Evolutionary conservation across 129 eudicot species (phyloP).

Genomic region (Pulicaria dysenterica): DNA sequence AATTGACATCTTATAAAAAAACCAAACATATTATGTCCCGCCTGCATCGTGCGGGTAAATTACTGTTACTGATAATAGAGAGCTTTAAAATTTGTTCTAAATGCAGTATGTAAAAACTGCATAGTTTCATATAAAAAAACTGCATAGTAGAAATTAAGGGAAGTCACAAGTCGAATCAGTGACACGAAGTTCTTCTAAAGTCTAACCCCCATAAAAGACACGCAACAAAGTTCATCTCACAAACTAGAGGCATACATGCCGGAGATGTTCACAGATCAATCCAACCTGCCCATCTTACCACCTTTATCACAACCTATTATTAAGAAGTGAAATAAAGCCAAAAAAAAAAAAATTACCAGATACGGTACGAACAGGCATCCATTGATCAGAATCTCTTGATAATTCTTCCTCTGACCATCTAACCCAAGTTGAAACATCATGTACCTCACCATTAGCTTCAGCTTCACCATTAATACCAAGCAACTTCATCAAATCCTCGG

Average conservation of each 20-base stretch:
- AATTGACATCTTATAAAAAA: too few relatives aligned
- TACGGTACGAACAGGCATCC: slow-evolving; percentile 81
- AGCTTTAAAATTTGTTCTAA: neutral
- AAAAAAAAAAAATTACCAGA: slow-evolving; percentile 46
- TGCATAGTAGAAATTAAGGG: slow-evolving; percentile 3
- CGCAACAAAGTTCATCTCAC: neutral
- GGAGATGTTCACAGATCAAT: neutral
- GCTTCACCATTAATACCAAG: slow-evolving; percentile 77
- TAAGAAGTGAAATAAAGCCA: slow-evolving; percentile 13
- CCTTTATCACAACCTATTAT: slow-evolving; percentile 11
- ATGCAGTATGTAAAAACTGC: slow-evolving; percentile 1
- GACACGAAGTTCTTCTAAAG: neutral
- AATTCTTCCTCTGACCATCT: slow-evolving; percentile 88
- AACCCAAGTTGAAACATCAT: slow-evolving; percentile 71
- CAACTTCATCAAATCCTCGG: slow-evolving; percentile 74
- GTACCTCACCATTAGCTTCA: slow-evolving; percentile 67
- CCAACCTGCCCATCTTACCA: slow-evolving; percentile 8
- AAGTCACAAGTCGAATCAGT: neutral
- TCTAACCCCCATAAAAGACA: slow-evolving; percentile 6
- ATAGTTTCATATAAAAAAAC: neutral
- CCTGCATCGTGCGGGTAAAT: too few relatives aligned
- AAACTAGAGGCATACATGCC: neutral
- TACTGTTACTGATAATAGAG: neutral
- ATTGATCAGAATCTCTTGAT: slow-evolving; percentile 63
- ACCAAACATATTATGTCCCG: too few relatives aligned